Evolutionary conservation across 148 eudicot species (phyloP).

Genomic region (Chenopodium album): DNA sequence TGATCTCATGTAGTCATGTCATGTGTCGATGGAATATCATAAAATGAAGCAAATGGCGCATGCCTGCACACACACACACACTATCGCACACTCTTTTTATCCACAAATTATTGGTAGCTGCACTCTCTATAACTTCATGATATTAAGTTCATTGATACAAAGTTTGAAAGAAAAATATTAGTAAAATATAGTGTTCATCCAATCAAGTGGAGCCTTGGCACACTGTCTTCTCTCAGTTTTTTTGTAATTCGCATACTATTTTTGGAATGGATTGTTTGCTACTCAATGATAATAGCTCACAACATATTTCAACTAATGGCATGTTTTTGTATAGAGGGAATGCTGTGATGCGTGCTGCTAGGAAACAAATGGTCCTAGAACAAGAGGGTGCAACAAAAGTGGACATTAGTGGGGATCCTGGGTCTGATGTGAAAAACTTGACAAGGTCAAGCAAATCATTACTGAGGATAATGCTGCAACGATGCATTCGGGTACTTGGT

Average conservation of each 20-base stretch:
- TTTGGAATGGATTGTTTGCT: not conserved
- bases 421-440: conserved; percentile 17
- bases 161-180: not conserved
- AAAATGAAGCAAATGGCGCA: not conserved
- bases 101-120: not conserved
- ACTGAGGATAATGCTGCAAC: conserved; percentile 40
- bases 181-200: not conserved
- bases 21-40: not conserved
- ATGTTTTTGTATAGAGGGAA: conserved; percentile 50
- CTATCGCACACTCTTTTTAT: not conserved
- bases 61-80: not conserved
- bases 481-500: conserved; percentile 49
- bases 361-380: conserved; percentile 54
- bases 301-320: not conserved
- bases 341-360: conserved; percentile 70
- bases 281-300: not conserved
- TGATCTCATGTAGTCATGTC: not conserved
- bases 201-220: not conserved
- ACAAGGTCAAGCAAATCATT: conserved; percentile 47
- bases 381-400: conserved; percentile 39
- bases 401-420: conserved; percentile 32
- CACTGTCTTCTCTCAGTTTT: not conserved
- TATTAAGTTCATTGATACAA: not conserved
- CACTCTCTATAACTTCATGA: not conserved
- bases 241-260: not conserved